These are phyloP conservation scores for Cladorrhinum samala DNA, from an alignment of 495 filamentous ascomycete genomes.

Conservation along the genomic window DNA sequence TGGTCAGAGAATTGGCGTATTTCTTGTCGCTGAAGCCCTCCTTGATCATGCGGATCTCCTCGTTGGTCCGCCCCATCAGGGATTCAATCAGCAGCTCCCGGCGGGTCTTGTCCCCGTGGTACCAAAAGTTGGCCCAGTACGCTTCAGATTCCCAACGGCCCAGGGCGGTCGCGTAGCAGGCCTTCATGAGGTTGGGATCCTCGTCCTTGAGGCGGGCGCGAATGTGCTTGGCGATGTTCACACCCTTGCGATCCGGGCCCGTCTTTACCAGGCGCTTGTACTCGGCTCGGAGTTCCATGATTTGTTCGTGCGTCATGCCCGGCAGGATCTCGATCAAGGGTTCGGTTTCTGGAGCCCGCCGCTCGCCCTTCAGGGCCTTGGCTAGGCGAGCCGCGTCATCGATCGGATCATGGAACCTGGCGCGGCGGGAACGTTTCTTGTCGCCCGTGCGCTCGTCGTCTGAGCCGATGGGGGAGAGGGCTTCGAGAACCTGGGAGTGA, in stretches of 20 bases:
- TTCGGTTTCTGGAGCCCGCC: slow-evolving; percentile 58
- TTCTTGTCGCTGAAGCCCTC: slow-evolving; percentile 88
- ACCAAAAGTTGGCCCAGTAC: slow-evolving; percentile 99
- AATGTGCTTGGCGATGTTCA: slow-evolving; percentile 96
- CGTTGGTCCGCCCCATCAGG: slow-evolving; percentile 80
- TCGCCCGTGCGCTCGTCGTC: slow-evolving; percentile 35
- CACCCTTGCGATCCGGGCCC: slow-evolving; percentile 62
- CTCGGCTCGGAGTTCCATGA: slow-evolving; percentile 73
- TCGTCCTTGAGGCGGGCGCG: slow-evolving; percentile 68
- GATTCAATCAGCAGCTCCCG: slow-evolving; percentile 88
- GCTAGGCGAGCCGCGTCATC: slow-evolving; percentile 72
- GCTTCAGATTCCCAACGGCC: slow-evolving; percentile 91
- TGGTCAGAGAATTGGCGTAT: slow-evolving; percentile 72
- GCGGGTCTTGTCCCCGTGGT: slow-evolving; percentile 78
- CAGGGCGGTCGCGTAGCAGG: slow-evolving; percentile 81
- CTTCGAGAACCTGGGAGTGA: slow-evolving; percentile 31
- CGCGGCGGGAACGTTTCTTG: slow-evolving; percentile 46
- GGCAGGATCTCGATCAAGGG: slow-evolving; percentile 80
- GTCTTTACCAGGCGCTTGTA: slow-evolving; percentile 86
- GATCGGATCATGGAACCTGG: slow-evolving; percentile 68
- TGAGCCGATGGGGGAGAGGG: slow-evolving; percentile 38
- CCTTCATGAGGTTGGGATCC: slow-evolving; percentile 68
- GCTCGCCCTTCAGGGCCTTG: slow-evolving; percentile 63
- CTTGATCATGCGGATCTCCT: slow-evolving; percentile 86
- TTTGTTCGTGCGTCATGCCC: slow-evolving; percentile 73